Base-by-base conservation (phyloP, 2,329 filamentous ascomycete genomes). In the Gaeumannomyces tritici region DNA sequence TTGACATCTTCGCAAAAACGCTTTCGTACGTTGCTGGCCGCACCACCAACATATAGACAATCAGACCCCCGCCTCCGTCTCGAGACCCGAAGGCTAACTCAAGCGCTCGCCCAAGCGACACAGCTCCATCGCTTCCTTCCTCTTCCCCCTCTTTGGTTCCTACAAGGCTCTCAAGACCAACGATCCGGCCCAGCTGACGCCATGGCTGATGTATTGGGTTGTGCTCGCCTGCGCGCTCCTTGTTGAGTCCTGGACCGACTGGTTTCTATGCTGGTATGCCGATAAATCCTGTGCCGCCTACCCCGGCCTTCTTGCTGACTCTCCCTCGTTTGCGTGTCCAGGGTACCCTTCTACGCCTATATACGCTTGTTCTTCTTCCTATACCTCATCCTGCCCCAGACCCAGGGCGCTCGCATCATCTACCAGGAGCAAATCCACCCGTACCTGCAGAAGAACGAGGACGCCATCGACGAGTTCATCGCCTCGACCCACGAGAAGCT, bases 191-290 rank as follows among this genome's bases (percentile, higher is more conserved):
- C 87, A 96, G 72, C 83, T 97, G 64, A 91, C 91, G 66, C 93
- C 93, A 87, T 99, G 95, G 95, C 85, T 98, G 67, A 98, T 98
- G 89, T 99, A 98, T 83, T 99, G 93, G 89, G 91, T 96, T 64
- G 91, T 96, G 28, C 84, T 97, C 67, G 90, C 90, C 65, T 88
- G 90, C 73, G 85, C 88, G 69, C 81, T 93, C 63, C 84, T 95
- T 65, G 85, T 87, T 75, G 95, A 98, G 78, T 93, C 89, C 58
- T 96, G 92, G 85, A 87, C 89, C 63, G 86, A 88, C 70, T 96
- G 93, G 77, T 87, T 98, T 71, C 83, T 98, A 58, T 83, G 83
- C 73, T 98, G 92, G 89, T 88, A 76, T 61, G 77, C 59, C 15
- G 15, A 42, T 12, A 15, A 3, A 6, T 42, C 13, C 18, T 42